Evolutionary conservation across 106 monocot genomes (phyloP), one percentile per base, ranked within the genome.

Genomic region (Vanilla planifolia): DNA sequence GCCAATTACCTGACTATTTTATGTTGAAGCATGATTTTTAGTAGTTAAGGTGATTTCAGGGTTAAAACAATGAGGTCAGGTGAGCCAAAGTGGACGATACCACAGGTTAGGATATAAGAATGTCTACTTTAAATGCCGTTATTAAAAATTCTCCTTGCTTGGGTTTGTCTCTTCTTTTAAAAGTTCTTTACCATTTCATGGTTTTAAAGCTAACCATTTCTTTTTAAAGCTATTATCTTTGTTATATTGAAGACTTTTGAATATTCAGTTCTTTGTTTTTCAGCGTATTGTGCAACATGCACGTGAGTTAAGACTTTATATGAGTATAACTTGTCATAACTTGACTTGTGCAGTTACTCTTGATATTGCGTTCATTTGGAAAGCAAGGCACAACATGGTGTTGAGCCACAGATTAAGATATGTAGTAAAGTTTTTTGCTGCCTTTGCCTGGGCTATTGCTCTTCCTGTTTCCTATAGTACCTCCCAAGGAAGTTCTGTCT

Each of bases 331-430:
- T 50, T 10, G 26, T 24, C 10, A 26, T n/a, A 11, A 22, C 50
- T 36, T 39, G 19, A 33, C 42, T n/a, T 4, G 15, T 60, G 60
- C 83, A 88, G 88, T 79, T 66, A 60, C 39, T 67, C 63, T 88
- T 59, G 83, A 76, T 62, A 79, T 88, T 55, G 58, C 48, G 34
- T 76, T 88, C 59, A 66, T 72, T 22, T 88, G 88, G 88, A 67
- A 74, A 73, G 76, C 88, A 67, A 79, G 79, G 50, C 48, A 60
- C 9, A 79, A 69, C n/a, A 83, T 88, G 79, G 65, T 41, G 26
- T 73, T 55, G n/a, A 52, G 46, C 43, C 39, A 76, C 17, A 73
- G 74, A 62, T 55, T 88, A 70, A 79, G 88, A 79, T 77, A 63
- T 55, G 16, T 59, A 10, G 2, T 88, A 23, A 88, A 83, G 57